Percentiles rank a stretch among this genome's conserved stretches.
phyloP scores from a whole-genome alignment of 768 basidiomycete species.

The Tylopilus cervinicoccineus region DNA sequence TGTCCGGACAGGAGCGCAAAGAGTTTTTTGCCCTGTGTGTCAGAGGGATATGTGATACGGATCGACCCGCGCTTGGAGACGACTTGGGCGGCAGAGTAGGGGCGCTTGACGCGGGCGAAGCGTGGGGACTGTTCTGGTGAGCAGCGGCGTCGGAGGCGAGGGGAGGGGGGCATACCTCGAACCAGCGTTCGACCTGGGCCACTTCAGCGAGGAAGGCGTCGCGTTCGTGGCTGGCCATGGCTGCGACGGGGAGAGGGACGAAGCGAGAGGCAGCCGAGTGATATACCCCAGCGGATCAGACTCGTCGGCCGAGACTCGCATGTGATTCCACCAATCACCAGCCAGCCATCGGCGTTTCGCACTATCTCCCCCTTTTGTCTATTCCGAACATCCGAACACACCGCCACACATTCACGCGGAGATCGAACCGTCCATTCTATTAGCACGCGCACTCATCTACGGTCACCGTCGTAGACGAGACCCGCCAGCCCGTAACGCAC shows the following conservation, averaged over 20 bases:
- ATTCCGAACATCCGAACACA: too few relatives aligned
- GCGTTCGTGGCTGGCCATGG: slow-evolving; percentile 60
- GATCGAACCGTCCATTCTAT: too few relatives aligned
- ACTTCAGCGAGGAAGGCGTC: slow-evolving; percentile 77
- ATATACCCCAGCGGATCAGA: slow-evolving; percentile 25
- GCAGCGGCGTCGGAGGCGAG: not conserved
- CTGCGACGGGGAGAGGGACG: slow-evolving; percentile 15
- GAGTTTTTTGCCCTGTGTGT: slow-evolving; percentile 83
- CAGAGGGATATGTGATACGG: slow-evolving; percentile 80
- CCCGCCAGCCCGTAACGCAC: slow-evolving; percentile 89
- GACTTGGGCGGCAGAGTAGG: slow-evolving; percentile 91
- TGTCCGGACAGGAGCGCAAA: slow-evolving; percentile 73
- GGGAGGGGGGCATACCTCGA: slow-evolving; percentile 60
- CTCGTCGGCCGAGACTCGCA: slow-evolving; percentile 2
- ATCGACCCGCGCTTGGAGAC: slow-evolving; percentile 92
- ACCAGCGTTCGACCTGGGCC: slow-evolving; percentile 84
- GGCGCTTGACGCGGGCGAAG: slow-evolving; percentile 81
- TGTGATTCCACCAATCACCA: slow-evolving; percentile 14
- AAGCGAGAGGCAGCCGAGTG: not conserved
- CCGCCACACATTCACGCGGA: too few relatives aligned
- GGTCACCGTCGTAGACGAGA: slow-evolving; percentile 88
- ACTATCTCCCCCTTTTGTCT: slow-evolving; percentile 16
- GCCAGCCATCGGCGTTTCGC: slow-evolving; percentile 24
- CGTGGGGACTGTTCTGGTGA: slow-evolving; percentile 63
- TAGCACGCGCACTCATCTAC: slow-evolving; percentile 44